Conservation (phyloP, 352 stramenopile species). For the Elongisporangium undulatum region DNA sequence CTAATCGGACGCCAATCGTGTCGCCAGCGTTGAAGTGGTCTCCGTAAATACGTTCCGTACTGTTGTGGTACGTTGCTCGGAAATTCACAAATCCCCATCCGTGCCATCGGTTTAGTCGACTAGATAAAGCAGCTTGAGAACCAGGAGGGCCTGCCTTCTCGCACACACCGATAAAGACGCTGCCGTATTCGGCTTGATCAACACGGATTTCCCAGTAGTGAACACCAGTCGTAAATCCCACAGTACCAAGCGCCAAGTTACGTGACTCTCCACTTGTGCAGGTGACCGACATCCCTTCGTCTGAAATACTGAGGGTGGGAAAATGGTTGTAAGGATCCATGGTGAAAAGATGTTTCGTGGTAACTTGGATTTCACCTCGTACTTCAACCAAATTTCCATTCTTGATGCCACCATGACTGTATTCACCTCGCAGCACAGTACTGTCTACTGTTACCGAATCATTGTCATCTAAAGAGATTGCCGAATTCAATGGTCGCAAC, state of each 20-base stretch:
- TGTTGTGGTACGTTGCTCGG: conserved; percentile 92
- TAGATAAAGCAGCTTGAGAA: conserved; percentile 73
- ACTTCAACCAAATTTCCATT: conserved; percentile 64
- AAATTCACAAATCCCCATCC: conserved; percentile 98
- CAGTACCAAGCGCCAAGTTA: conserved; percentile 78
- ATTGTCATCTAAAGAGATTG: conserved; percentile 5
- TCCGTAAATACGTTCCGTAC: conserved; percentile 87
- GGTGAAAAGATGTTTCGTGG: conserved; percentile 77
- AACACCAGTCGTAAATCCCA: conserved; percentile 88
- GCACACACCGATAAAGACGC: conserved; percentile 96
- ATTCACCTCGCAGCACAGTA: conserved; percentile 39
- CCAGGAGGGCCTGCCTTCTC: conserved; percentile 82
- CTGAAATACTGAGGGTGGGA: conserved; percentile 69
- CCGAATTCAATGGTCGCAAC: conserved; percentile 24
- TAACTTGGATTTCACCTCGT: conserved; percentile 53
- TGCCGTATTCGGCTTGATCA: conserved; percentile 97
- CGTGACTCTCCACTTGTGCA: conserved; percentile 83
- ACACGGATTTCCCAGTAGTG: conserved; percentile 99
- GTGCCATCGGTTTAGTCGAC: conserved; percentile 84
- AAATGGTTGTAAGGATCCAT: conserved; percentile 82
- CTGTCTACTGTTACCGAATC: conserved; percentile 17
- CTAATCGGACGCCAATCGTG: conserved; percentile 97
- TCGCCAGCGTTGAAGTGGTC: conserved; percentile 93
- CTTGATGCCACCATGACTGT: conserved; percentile 45
- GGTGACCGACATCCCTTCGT: conserved; percentile 74